A percentile compares a stretch with the other conserved stretches of the same genome.
These are phyloP conservation scores for Chalciporus sp. DNA, from an alignment of 1,284 basidiomycete genomes.

Conservation along the genomic window DNA sequence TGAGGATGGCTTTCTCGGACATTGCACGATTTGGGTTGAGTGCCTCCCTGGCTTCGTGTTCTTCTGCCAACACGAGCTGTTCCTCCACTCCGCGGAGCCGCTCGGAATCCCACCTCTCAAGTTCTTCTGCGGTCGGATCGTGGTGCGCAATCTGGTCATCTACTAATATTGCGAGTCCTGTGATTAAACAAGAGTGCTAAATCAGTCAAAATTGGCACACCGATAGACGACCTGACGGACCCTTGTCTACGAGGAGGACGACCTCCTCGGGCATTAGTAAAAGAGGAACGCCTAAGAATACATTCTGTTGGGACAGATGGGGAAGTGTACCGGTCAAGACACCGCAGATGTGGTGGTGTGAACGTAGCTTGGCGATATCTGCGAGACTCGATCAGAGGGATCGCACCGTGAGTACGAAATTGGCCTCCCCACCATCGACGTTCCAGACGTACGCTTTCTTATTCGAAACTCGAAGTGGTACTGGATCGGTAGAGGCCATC, in stretches of 20 bases:
- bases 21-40: slow-evolving; percentile 47
- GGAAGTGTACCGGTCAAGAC: slow-evolving; percentile 90
- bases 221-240: slow-evolving; percentile 42
- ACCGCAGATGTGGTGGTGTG: slow-evolving; percentile 83
- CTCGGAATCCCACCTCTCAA: slow-evolving; percentile 58
- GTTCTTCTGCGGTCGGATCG: slow-evolving; percentile 52
- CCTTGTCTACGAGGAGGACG: slow-evolving; percentile 80
- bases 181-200: background rate
- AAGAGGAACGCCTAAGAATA: slow-evolving; percentile 91
- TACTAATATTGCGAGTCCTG: slow-evolving; percentile 79
- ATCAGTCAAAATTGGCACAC: slow-evolving; percentile 3
- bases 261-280: slow-evolving; percentile 92
- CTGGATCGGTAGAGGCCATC: slow-evolving; percentile 25
- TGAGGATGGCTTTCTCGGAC: slow-evolving; percentile 64
- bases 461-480: slow-evolving; percentile 65
- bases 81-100: slow-evolving; percentile 46
- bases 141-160: slow-evolving; percentile 70
- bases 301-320: slow-evolving; percentile 94
- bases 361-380: slow-evolving; percentile 82
- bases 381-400: slow-evolving; percentile 19
- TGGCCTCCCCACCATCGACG: slow-evolving; percentile 57
- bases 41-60: slow-evolving; percentile 47
- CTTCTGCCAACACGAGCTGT: slow-evolving; percentile 50
- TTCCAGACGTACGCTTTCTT: slow-evolving; percentile 78
- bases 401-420: background rate